Percentiles rank a stretch among this genome's conserved stretches.
These are phyloP conservation scores for Fraxinus ornus DNA, from an alignment of 305 asterid genomes.

Conservation along the genomic window DNA sequence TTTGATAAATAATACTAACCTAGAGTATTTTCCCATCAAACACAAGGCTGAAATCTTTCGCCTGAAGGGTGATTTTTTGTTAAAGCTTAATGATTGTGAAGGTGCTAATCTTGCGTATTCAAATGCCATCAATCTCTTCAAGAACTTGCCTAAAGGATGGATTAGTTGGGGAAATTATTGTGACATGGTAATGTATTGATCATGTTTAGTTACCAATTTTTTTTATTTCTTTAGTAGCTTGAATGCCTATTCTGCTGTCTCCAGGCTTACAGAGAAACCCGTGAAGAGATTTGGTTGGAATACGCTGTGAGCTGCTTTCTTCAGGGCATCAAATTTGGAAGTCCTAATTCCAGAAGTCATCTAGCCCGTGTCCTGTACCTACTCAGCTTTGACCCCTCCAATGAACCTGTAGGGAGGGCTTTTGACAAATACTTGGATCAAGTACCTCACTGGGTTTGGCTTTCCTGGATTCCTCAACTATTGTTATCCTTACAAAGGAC, in stretches of 20 bases:
- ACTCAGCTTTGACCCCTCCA: conserved; percentile 96
- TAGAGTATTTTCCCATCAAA: conserved; percentile 91
- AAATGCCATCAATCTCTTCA: conserved; percentile 80
- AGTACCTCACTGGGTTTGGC: conserved; percentile 98
- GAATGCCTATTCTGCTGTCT: conserved; percentile 27
- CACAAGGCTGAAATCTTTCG: conserved; percentile 97
- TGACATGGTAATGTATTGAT: conserved; percentile 71
- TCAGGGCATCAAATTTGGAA: conserved; percentile 94
- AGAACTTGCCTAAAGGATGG: conserved; percentile 99
- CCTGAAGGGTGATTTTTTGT: conserved; percentile 90
- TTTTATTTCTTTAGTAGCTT: conserved; percentile 11
- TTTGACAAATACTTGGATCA: conserved; percentile 92
- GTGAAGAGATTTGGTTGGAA: conserved; percentile 93
- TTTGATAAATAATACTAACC: conserved; percentile 85
- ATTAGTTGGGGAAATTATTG: conserved; percentile 99
- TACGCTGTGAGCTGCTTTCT: conserved; percentile 99
- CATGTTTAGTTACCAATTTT: conserved; percentile 9
- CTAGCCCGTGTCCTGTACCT: conserved; percentile 98
- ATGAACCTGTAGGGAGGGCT: conserved; percentile 91
- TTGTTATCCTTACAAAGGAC: conserved; percentile 88
- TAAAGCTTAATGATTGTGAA: conserved; percentile 94
- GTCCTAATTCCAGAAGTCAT: conserved; percentile 97
- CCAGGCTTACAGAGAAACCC: conserved; percentile 92
- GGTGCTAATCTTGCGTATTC: conserved; percentile 97
- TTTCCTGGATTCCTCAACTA: conserved; percentile 98